phyloP scores from a whole-genome alignment of 208 protist genomes.

The Angomonas ambiguus region DNA sequence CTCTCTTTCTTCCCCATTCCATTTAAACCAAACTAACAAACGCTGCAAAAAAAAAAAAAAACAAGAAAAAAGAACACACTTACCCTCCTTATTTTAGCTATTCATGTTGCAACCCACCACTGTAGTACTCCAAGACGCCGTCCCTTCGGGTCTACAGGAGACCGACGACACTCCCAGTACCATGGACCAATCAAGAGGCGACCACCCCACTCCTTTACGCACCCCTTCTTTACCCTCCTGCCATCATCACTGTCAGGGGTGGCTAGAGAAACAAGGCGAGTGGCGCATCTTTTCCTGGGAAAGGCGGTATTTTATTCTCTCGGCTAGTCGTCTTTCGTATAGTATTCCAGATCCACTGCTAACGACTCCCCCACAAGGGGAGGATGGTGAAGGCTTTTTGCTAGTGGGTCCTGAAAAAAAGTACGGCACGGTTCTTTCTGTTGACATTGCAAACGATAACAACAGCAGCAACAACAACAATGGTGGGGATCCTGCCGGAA shows the following conservation, averaged over 20 bases:
- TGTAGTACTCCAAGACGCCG: too few relatives aligned
- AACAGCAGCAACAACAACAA: neutral
- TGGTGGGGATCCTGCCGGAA: neutral
- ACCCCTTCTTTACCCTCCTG: too few relatives aligned
- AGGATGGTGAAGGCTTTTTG: slow-evolving; percentile 18
- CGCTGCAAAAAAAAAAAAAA: neutral
- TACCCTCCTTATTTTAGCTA: neutral
- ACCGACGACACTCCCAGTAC: too few relatives aligned
- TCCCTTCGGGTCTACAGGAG: too few relatives aligned
- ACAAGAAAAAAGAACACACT: neutral
- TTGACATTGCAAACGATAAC: slow-evolving; percentile 15
- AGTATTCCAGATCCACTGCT: too few relatives aligned
- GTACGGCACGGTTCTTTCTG: slow-evolving; percentile 44
- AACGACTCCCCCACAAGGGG: too few relatives aligned
- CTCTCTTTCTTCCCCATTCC: too few relatives aligned
- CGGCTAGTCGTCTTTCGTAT: slow-evolving; percentile 61
- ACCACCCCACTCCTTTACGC: too few relatives aligned
- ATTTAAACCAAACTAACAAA: too few relatives aligned
- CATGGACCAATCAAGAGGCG: too few relatives aligned
- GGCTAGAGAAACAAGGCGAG: slow-evolving; percentile 75
- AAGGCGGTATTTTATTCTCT: slow-evolving; percentile 47
- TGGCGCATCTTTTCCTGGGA: slow-evolving; percentile 70
- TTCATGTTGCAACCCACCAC: too few relatives aligned
- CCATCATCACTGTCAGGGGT: slow-evolving; percentile 8
- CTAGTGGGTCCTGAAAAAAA: slow-evolving; percentile 37